Conservation (phyloP, 257 asterid species). For the Handroanthus guayacan region DNA sequence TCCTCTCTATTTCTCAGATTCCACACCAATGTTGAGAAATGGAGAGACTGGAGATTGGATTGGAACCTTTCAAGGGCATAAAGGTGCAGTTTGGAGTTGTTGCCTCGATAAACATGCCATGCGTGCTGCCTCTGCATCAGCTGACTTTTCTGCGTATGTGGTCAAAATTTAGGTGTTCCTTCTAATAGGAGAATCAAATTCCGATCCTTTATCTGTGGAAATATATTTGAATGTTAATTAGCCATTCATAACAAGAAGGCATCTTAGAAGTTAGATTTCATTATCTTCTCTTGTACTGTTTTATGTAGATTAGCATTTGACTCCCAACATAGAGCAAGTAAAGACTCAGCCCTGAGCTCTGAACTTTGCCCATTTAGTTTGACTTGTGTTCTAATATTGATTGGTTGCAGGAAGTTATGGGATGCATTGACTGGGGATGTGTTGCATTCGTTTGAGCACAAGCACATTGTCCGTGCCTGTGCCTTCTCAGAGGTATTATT, state of each 20-base stretch:
- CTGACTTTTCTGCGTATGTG: constrained; percentile 75
- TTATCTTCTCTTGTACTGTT: background rate
- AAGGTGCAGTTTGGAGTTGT: constrained; percentile 81
- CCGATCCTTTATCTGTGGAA: background rate
- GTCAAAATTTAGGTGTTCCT: background rate
- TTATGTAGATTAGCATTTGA: background rate
- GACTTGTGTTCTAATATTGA: constrained; percentile 1
- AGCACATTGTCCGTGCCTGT: constrained; percentile 75
- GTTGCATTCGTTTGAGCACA: constrained; percentile 73
- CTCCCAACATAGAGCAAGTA: background rate
- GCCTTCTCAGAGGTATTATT: constrained; percentile 67
- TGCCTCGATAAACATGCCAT: constrained; percentile 67
- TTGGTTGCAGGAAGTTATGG: constrained; percentile 66
- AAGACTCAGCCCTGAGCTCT: background rate
- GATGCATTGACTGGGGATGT: constrained; percentile 77
- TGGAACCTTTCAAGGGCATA: constrained; percentile 78
- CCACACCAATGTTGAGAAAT: constrained; percentile 75
- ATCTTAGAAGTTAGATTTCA: background rate
- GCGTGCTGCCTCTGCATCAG: constrained; percentile 75
- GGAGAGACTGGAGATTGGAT: constrained; percentile 82
- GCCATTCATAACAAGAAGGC: background rate
- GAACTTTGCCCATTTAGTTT: background rate
- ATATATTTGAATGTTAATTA: background rate
- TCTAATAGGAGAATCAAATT: background rate
- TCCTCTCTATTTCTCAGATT: constrained; percentile 44